Base-by-base conservation (phyloP, 2,329 filamentous ascomycete genomes). In the Paracorniculantispora psalliotae region DNA sequence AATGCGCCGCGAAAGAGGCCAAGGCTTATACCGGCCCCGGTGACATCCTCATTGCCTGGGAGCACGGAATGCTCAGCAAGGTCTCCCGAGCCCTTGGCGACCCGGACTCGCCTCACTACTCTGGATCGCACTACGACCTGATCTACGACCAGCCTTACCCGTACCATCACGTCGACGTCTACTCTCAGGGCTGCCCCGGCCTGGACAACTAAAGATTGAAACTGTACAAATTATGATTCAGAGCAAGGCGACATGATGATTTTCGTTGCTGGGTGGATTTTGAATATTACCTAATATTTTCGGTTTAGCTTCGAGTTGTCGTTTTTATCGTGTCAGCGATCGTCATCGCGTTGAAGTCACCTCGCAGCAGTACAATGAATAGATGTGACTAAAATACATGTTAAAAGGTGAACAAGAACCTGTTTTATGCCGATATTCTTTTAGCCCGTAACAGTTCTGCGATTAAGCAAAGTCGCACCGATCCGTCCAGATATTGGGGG, bases 1-100 rank as follows among this genome's bases (percentile, higher is more conserved):
- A 70, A 47, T 66, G 62, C 59, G 59, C 57, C 21, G 61, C 49
- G 33, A 53, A 21, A 19, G 48, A 26, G 55, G 63, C 55, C 17
- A 59, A 63, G 48, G 59, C 61, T 3, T 67, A 69, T 49, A 25
- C 15, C n/a, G 43, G 37, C 7, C 25, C 19, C 2, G 59, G 52
- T 21, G 57, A 60, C 47, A 50, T 57, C 13, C 39, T 57, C n/a
- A 57, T 57, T 30, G 52, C 51, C 1, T 57, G 53, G 59, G 59
- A 57, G 52, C 59, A 56, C 26, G 15, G 44, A 3, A 46, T 15
- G 17, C 44, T 60, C 25, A 10, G n/a, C 4, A 15, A 30, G 3
- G 44, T 59, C 6, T 53, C 57, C 13, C 13, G 37, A 17, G 57
- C 43, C 4, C 50, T 59, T 6, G 51, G 46, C 33, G 51, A 33